phyloP scores from a whole-genome alignment of 2,329 filamentous ascomycete genomes.

The Stagonosporopsis rhizophila region DNA sequence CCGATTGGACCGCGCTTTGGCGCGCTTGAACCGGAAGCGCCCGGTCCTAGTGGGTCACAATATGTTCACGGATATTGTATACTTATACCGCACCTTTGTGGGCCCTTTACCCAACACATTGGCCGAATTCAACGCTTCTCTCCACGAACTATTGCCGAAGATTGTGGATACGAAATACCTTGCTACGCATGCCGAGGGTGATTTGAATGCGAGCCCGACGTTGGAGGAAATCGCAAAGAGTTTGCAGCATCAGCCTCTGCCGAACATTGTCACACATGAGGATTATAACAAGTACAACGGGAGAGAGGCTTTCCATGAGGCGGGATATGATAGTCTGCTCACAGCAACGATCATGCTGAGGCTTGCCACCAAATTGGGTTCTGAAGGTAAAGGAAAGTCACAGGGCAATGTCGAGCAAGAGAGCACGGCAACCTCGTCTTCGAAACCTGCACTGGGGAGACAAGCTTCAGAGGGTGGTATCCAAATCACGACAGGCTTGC shows the following conservation, averaged over 20 bases:
- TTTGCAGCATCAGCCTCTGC: slow-evolving; percentile 51
- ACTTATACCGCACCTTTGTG: slow-evolving; percentile 69
- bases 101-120: slow-evolving; percentile 62
- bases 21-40: slow-evolving; percentile 54
- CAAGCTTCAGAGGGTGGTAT: slow-evolving; percentile 18
- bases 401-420: neutral
- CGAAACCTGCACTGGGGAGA: neutral
- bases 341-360: slow-evolving; percentile 66
- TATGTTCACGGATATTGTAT: slow-evolving; percentile 68
- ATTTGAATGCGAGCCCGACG: slow-evolving; percentile 58
- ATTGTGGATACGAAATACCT: slow-evolving; percentile 71
- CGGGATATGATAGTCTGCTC: slow-evolving; percentile 68
- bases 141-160: slow-evolving; percentile 63
- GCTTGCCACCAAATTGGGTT: slow-evolving; percentile 60
- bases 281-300: slow-evolving; percentile 52
- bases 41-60: slow-evolving; percentile 70
- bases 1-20: slow-evolving; percentile 51
- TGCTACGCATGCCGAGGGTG: slow-evolving; percentile 63
- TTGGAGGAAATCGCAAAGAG: slow-evolving; percentile 58
- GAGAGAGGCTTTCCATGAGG: slow-evolving; percentile 61
- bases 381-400: slow-evolving; percentile 25
- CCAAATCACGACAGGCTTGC: neutral
- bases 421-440: neutral
- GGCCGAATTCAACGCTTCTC: slow-evolving; percentile 59
- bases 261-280: slow-evolving; percentile 48